Evolutionary conservation across 1,139 yeast species (phyloP).

Genomic region (Candida sp.): DNA sequence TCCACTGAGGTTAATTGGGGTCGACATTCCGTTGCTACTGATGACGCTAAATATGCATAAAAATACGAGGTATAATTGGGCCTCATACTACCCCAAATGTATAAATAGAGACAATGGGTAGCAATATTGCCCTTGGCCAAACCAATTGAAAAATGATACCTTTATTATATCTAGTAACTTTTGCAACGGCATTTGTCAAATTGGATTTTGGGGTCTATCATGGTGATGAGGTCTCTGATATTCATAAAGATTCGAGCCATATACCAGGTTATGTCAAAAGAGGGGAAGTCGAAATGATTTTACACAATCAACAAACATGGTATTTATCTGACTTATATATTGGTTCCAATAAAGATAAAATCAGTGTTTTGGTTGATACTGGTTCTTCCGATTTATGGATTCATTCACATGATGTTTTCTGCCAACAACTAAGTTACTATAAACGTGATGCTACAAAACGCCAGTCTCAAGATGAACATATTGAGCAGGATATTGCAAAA

Average conservation of each 20-base stretch:
- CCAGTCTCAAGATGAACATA: neutral
- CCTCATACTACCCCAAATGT: too few species aligned
- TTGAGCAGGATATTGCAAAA: neutral
- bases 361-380: constrained; percentile 15
- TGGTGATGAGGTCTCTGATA: constrained; percentile 17
- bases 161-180: neutral
- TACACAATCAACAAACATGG: neutral
- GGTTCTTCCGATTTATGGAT: constrained; percentile 38
- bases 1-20: too few species aligned
- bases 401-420: constrained; percentile 14
- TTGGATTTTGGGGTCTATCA: constrained; percentile 23
- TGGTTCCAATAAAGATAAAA: neutral
- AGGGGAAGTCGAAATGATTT: neutral
- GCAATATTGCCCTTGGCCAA: too few species aligned
- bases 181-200: neutral
- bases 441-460: neutral
- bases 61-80: too few species aligned
- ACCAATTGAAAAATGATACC: too few species aligned
- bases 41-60: too few species aligned
- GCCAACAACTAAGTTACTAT: constrained; percentile 5
- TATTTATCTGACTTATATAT: neutral
- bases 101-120: too few species aligned
- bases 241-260: constrained; percentile 8
- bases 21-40: too few species aligned
- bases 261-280: constrained; percentile 9